phyloP scores from a whole-genome alignment of 139 green algal genomes.

The Chlorella sp. region DNA sequence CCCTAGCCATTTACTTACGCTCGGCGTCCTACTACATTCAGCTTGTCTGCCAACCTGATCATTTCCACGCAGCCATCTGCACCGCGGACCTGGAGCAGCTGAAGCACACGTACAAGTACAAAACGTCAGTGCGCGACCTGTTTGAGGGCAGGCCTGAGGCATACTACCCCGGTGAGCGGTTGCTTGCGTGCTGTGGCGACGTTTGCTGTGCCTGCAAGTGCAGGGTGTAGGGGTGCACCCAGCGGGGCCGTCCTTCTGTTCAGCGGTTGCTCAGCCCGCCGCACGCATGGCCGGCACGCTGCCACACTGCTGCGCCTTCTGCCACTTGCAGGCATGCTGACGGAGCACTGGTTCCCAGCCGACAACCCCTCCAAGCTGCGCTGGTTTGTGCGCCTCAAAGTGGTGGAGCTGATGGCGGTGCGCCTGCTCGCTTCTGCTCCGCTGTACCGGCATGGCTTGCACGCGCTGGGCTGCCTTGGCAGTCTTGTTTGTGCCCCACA shows the following conservation, averaged over 20 bases:
- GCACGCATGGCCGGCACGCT: too few relatives aligned
- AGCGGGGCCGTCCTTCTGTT: too few relatives aligned
- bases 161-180: conserved; percentile 5
- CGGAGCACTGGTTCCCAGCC: conserved; percentile 64
- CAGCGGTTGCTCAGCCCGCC: too few relatives aligned
- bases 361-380: conserved; percentile 64
- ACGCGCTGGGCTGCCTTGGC: neutral
- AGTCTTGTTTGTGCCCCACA: neutral
- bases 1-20: too few relatives aligned
- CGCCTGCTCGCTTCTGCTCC: neutral
- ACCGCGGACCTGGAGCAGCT: neutral
- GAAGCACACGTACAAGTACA: neutral
- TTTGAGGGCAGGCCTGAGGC: conserved; percentile 2
- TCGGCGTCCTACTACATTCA: too few relatives aligned
- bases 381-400: conserved; percentile 47
- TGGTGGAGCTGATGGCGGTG: conserved; percentile 56
- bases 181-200: too few relatives aligned
- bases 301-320: neutral
- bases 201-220: too few relatives aligned
- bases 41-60: neutral
- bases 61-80: neutral
- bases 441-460: neutral
- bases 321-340: conserved; percentile 51
- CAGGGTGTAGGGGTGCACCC: too few relatives aligned
- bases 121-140: conserved; percentile 11